Evolutionary conservation across 208 protist genomes (phyloP), one percentile per base, ranked within the genome.

Genomic region (Acanthamoeba sp.): DNA sequence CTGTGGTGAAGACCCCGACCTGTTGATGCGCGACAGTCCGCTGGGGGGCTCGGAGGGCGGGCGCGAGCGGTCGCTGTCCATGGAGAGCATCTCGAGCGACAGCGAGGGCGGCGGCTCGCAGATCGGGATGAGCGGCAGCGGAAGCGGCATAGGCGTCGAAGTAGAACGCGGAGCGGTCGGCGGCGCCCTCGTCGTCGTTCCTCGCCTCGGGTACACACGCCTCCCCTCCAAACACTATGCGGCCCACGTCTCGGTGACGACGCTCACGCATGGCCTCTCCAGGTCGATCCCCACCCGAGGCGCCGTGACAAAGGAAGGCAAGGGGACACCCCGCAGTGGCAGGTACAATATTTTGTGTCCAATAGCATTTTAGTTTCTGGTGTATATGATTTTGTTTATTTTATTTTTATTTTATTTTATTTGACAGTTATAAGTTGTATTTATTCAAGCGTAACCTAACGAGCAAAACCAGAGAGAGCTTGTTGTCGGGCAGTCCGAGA

Each of bases 71-170:
- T 78, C 69, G 34, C 69, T 45, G 20, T 78, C 69, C 12, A 42
- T 78, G 69, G 69, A 78, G 34, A 78, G 69, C 69, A 3, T 78
- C 29, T 78, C 69, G 12, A 78, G 69, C 34, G 69, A 78, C n/a
- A 78, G 69, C 69, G 69, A 78, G 12, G 29, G 69, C 38, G 29
- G 69, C 38, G 29, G 36, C 14, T 59, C 52, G 52, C 34, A 45
- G 7, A 45, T 78, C 38, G 34, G 7, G 6, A 29, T 24, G 27
- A 29, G 36, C 38, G 36, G 29, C 34, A 42, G 32, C 66, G n/a
- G 64, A 32, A 45, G 34, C 69, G 29, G 12, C 69, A 78, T 42
- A 9, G 34, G 34, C 34, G 20, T 78, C 36, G 69, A 78, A 36
- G 34, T 78, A 9, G 69, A 78, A 24, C 69, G 69, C 36, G 69